Evolutionary conservation across 306 rosid genomes (phyloP).

Genomic region (Mimosa bimucronata): DNA sequence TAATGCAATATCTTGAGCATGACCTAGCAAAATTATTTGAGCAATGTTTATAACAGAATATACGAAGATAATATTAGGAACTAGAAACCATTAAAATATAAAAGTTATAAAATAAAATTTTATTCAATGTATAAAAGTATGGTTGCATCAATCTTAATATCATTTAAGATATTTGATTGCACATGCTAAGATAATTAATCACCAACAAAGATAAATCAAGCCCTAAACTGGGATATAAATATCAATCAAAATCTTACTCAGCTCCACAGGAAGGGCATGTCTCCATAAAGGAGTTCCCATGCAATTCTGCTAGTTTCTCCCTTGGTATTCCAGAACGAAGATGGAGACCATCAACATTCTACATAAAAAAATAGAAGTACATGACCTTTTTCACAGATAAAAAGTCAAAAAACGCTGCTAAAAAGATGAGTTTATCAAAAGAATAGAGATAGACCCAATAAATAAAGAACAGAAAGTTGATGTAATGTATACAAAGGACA

Average conservation of each 20-base stretch:
- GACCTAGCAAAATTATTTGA: slow-evolving; percentile 25
- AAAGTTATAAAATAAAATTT: slow-evolving; percentile 28
- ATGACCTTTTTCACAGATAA: slow-evolving; percentile 8
- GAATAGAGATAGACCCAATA: background rate
- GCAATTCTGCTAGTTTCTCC: slow-evolving; percentile 92
- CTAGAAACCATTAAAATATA: background rate
- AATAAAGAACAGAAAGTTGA: background rate
- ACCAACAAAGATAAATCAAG: background rate
- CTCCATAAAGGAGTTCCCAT: slow-evolving; percentile 97
- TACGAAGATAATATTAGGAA: slow-evolving; percentile 8
- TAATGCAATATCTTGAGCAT: background rate
- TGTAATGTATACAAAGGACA: background rate
- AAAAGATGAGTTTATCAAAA: background rate
- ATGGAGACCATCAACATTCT: slow-evolving; percentile 99
- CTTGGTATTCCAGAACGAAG: slow-evolving; percentile 97
- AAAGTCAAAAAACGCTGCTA: background rate
- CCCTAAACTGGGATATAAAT: slow-evolving; percentile 10
- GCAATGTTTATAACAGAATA: slow-evolving; percentile 5
- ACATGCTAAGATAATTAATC: slow-evolving; percentile 17
- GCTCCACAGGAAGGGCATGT: slow-evolving; percentile 86
- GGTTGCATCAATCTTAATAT: slow-evolving; percentile 8
- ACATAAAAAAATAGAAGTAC: slow-evolving; percentile 35
- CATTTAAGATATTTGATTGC: slow-evolving; percentile 26
- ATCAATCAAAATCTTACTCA: slow-evolving; percentile 64
- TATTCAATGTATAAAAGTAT: background rate